Base-by-base conservation (phyloP, 768 basidiomycete genomes). In the Hygrocybe coccinea region DNA sequence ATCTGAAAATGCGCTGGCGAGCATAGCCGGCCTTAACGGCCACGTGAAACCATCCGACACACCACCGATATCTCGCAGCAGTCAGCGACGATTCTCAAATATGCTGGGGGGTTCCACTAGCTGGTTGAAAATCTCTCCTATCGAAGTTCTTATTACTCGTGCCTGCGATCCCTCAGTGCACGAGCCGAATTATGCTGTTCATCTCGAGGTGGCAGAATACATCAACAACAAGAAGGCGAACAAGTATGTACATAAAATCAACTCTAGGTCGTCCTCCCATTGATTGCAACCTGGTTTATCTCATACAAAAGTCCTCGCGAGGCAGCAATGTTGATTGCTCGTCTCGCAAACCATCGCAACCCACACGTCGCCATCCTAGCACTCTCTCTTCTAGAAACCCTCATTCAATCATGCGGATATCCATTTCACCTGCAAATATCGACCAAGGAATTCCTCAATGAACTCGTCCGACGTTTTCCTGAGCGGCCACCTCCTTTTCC, bases 401-500 rank as follows among this genome's bases (percentile, higher is more conserved):
- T 99, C 49, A 88, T 97, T 44, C 89, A 94, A 67, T 87, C 89
- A 38, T 98, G 95, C 67, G 97, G 97, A 69, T 99, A 99, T 72
- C 86, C 95, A 0, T 89, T 99, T 56, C 97, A 98, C 68, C 85
- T 99, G 21, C 97, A 99, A 70, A 89, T 98, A 63, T 79, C 89
- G 15, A 98, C 95, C 39, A 98, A 99, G 67, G 97, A 98, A 65
- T 99, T 97, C 67, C 78, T 98, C 15, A 99, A 99, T 72, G 97
- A 98, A 68, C 86, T 99, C 67, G 97, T 99, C 22, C 86, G 95
- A 48, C 84, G 95, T 62, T 98, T 99, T 69, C 97, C 97, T 5
- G 97, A 99, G 72, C 84, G 95, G 44, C 97, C 97, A 2, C 95
- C 97, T 0, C 89, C 92, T 1, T 93, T 95, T 68, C 91, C 92